These are phyloP conservation scores for Tieghemostelium lacteum DNA, from an alignment of 78 protist species.

Conservation along the genomic window DNA sequence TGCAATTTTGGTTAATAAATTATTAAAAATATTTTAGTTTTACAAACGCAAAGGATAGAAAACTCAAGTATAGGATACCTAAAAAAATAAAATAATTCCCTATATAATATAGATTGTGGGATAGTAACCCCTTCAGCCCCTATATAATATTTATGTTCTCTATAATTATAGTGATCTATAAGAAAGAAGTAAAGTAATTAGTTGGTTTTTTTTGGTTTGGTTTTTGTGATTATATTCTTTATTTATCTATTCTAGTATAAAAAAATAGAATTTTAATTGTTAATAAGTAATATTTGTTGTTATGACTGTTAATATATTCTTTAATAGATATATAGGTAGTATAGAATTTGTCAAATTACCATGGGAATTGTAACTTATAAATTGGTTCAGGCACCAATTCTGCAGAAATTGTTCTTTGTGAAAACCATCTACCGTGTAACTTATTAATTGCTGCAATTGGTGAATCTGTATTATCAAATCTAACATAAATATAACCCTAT, in stretches of 20 bases:
- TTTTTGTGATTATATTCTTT: neutral
- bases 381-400: conserved; percentile 42
- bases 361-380: conserved; percentile 33
- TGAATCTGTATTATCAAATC: conserved; percentile 24
- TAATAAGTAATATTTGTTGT: no score
- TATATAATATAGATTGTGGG: no score
- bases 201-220: neutral
- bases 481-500: conserved; percentile 50
- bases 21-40: neutral
- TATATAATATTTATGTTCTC: no score
- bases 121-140: no score
- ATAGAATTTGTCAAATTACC: neutral
- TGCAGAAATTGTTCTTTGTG: conserved; percentile 33
- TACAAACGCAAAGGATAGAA: neutral
- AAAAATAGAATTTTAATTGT: no score
- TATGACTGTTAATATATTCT: no score
- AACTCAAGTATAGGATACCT: neutral
- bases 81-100: no score
- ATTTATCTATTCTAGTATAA: no score
- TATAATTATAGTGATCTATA: neutral
- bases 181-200: no score
- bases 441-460: conserved; percentile 45
- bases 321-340: no score
- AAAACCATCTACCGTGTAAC: conserved; percentile 68
- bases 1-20: no score